Percentiles rank a stretch among this genome's conserved stretches.
phyloP scores from a whole-genome alignment of 495 filamentous ascomycete species.

The Umbilicaria muhlenbergii region DNA sequence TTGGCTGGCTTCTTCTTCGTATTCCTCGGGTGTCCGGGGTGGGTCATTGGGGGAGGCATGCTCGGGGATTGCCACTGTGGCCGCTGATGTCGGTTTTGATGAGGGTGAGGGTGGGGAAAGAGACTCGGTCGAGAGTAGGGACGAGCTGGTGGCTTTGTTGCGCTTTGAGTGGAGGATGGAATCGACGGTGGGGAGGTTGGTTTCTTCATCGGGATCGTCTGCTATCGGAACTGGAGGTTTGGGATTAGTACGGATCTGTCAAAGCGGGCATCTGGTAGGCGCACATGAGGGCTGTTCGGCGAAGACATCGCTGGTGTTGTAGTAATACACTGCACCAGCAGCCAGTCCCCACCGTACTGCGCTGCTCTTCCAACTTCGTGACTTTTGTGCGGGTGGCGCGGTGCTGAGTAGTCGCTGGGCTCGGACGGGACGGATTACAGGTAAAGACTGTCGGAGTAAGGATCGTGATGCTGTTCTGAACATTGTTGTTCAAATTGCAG shows the following conservation, averaged over 20 bases:
- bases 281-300: conserved; percentile 67
- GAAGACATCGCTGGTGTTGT: conserved; percentile 78
- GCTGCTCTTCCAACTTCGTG: conserved; percentile 71
- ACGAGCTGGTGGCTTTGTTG: not conserved
- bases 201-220: conserved; percentile 14
- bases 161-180: conserved; percentile 16
- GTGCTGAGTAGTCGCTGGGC: conserved; percentile 57
- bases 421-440: conserved; percentile 7
- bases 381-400: conserved; percentile 43
- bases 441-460: conserved; percentile 1
- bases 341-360: conserved; percentile 58
- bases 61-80: not conserved
- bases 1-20: conserved; percentile 66
- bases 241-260: not conserved
- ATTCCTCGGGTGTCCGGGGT: conserved; percentile 29
- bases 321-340: conserved; percentile 72
- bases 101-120: not conserved
- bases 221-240: conserved; percentile 19
- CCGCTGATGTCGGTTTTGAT: not conserved
- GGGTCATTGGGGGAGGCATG: not conserved
- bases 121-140: not conserved
- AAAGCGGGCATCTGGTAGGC: conserved; percentile 12
- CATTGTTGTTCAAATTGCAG: not conserved
- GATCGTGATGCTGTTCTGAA: conserved; percentile 8
- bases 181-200: conserved; percentile 27